phyloP scores from a whole-genome alignment of 306 rosid genomes.

The Dalbergia cochinchinensis region DNA sequence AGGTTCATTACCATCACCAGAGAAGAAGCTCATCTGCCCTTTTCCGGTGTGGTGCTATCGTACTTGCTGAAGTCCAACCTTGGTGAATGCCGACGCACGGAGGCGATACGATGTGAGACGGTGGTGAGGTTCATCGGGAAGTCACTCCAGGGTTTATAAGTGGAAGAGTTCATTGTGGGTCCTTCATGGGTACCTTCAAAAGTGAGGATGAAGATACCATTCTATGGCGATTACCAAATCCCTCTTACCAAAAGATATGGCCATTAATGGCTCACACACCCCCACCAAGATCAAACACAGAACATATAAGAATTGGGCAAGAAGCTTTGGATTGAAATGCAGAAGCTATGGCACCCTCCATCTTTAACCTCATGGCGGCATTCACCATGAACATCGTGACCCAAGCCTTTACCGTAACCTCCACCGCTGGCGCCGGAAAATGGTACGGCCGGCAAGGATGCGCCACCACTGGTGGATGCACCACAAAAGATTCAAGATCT shows the following conservation, averaged over 20 bases:
- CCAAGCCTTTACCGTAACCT: constrained; percentile 77
- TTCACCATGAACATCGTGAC: constrained; percentile 79
- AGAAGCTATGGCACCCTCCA: constrained; percentile 82
- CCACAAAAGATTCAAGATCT: too few species aligned
- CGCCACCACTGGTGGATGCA: too few species aligned
- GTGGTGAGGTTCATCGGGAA: too few species aligned
- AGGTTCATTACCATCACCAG: too few species aligned
- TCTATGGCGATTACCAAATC: constrained; percentile 1
- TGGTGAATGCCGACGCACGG: too few species aligned
- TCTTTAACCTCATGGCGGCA: constrained; percentile 66
- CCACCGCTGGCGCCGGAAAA: constrained; percentile 44
- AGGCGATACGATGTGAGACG: too few species aligned
- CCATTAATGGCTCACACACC: neutral
- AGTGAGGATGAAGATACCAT: neutral
- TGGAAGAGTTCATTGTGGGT: too few species aligned
- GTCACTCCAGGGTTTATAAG: too few species aligned
- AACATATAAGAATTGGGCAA: neutral
- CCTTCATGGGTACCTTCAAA: neutral
- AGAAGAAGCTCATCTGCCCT: too few species aligned
- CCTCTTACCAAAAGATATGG: neutral
- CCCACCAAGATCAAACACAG: neutral
- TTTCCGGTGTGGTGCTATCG: too few species aligned
- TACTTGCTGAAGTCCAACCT: too few species aligned
- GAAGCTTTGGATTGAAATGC: constrained; percentile 66
- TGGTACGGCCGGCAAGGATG: too few species aligned